A percentile compares a stretch with the other conserved stretches of the same genome.
Conservation (phyloP, 352 stramenopile genomes). For the Pseudoperonospora humuli region DNA sequence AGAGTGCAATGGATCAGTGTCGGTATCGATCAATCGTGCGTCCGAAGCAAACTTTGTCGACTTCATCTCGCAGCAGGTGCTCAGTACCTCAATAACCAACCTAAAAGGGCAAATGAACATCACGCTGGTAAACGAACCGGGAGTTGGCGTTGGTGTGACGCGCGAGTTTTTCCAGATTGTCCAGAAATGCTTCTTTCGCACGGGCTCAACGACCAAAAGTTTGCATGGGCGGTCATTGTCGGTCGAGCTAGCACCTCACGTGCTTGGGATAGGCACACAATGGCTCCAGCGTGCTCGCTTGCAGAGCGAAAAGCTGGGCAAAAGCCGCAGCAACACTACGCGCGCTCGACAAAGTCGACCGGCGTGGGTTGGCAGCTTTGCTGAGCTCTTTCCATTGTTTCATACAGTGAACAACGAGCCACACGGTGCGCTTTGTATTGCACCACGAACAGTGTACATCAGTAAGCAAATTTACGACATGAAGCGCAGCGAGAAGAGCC, state of each 20-base stretch:
- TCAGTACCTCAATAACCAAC: constrained; percentile 36
- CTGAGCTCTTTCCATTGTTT: constrained; percentile 52
- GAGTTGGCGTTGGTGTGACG: constrained; percentile 50
- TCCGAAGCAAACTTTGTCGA: constrained; percentile 58
- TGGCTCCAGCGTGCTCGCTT: constrained; percentile 49
- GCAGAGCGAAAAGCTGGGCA: constrained; percentile 4
- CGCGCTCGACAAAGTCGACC: constrained; percentile 4
- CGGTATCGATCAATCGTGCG: constrained; percentile 51
- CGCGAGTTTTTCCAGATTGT: constrained; percentile 76
- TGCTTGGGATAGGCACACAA: constrained; percentile 48
- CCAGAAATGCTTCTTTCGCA: constrained; percentile 49
- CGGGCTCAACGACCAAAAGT: constrained; percentile 11
- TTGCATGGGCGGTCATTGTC: background rate
- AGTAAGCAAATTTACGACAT: constrained; percentile 27
- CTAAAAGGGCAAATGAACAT: constrained; percentile 59
- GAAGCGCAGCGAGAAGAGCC: constrained; percentile 24
- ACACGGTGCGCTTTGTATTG: constrained; percentile 30
- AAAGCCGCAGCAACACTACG: constrained; percentile 5
- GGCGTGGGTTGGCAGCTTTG: constrained; percentile 9
- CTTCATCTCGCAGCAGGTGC: constrained; percentile 61
- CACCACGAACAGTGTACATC: constrained; percentile 19
- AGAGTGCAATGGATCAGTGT: constrained; percentile 40
- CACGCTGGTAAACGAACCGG: constrained; percentile 58
- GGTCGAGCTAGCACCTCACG: constrained; percentile 18
- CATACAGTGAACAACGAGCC: constrained; percentile 29